phyloP scores from a whole-genome alignment of 441 rosid species.

The Erodium chrysanthum region DNA sequence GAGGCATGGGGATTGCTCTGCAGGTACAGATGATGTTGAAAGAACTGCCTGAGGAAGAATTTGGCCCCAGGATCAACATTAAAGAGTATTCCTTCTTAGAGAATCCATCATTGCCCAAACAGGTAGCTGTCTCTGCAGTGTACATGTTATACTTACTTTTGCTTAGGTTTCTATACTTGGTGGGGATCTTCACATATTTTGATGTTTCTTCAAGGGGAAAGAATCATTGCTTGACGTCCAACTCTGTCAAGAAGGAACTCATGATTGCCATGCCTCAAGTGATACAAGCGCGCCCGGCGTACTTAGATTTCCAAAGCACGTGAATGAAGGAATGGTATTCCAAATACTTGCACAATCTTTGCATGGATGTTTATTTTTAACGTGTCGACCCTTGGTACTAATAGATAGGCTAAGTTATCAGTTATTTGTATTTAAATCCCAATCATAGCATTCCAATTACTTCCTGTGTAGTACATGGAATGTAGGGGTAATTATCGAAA shows the following conservation, averaged over 20 bases:
- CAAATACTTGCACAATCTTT: conserved; percentile 15
- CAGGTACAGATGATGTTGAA: conserved; percentile 78
- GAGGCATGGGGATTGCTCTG: conserved; percentile 20
- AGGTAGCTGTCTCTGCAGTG: conserved; percentile 31
- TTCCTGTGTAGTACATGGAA: no score
- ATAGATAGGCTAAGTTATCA: no score
- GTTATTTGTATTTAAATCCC: no score
- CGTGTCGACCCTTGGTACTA: no score
- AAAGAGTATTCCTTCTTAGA: conserved; percentile 85
- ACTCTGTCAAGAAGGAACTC: conserved; percentile 65
- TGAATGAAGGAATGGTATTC: conserved; percentile 74
- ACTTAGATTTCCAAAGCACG: conserved; percentile 66
- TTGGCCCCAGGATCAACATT: conserved; percentile 65
- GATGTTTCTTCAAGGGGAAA: conserved; percentile 50
- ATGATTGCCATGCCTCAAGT: conserved; percentile 46
- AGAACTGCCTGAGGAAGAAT: conserved; percentile 60
- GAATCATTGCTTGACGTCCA: conserved; percentile 90
- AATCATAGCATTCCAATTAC: no score
- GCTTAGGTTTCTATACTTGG: neutral
- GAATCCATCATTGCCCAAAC: conserved; percentile 66
- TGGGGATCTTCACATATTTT: conserved; percentile 9
- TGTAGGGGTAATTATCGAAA: no score
- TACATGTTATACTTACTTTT: neutral
- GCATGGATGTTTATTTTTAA: neutral
- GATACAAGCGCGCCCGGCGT: conserved; percentile 34